Conservation (phyloP, 176 grass and related monocot species). For the Oryza meyeriana region DNA sequence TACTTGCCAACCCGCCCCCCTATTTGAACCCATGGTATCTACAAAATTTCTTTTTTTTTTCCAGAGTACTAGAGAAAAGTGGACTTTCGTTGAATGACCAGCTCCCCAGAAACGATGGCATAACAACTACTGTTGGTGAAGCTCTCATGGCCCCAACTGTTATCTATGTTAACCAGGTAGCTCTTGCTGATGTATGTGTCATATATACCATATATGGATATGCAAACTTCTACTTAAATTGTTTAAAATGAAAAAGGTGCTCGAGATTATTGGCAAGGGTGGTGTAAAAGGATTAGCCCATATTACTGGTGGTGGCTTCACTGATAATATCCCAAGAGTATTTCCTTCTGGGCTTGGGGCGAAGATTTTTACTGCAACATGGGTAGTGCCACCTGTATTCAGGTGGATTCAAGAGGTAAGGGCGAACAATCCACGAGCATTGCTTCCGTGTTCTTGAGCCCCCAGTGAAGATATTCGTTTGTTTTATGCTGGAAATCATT, state of each 20-base stretch:
- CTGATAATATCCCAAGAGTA: constrained; percentile 82
- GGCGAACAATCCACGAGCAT: neutral
- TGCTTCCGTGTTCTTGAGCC: neutral
- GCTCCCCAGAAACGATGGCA: constrained; percentile 59
- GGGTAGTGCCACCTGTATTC: constrained; percentile 74
- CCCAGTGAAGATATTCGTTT: neutral
- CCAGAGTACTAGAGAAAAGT: constrained; percentile 73
- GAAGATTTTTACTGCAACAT: constrained; percentile 59
- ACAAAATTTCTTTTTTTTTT: neutral
- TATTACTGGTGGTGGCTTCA: constrained; percentile 92
- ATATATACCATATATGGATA: neutral
- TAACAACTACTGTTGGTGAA: constrained; percentile 70
- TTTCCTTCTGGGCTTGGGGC: constrained; percentile 71
- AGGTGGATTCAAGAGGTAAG: constrained; percentile 73
- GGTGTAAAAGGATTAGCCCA: constrained; percentile 91
- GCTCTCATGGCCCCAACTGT: constrained; percentile 94
- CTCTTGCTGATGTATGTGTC: neutral
- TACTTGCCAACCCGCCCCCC: neutral
- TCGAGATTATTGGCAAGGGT: constrained; percentile 74
- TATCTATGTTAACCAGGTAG: constrained; percentile 94
- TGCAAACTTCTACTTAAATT: neutral
- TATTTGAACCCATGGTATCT: neutral
- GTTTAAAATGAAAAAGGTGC: constrained; percentile 49
- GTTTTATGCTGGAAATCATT: neutral
- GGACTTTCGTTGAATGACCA: constrained; percentile 67